Evolutionary conservation across 225 moss, liverwort and hornwort species (phyloP).

Genomic region (Polytrichum commune): DNA sequence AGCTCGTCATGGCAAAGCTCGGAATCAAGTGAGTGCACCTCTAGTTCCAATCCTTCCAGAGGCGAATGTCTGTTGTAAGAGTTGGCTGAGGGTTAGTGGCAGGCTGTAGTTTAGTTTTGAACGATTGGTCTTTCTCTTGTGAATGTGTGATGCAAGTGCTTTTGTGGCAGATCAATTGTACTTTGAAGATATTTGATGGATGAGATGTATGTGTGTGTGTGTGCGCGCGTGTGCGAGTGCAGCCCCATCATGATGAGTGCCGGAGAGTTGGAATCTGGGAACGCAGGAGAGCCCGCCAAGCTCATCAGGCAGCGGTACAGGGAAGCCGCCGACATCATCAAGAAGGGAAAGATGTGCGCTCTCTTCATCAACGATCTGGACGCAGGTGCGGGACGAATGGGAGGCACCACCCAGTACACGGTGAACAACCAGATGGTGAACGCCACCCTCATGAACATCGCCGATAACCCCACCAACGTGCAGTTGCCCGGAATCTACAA

Average conservation of each 20-base stretch:
- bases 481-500: constrained; percentile 88
- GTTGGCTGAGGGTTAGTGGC: too few species aligned
- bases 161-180: too few species aligned
- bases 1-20: constrained; percentile 85
- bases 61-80: too few species aligned
- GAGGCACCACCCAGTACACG: constrained; percentile 92
- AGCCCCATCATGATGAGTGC: constrained; percentile 97
- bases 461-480: constrained; percentile 84
- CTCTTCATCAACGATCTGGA: constrained; percentile 99
- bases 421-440: constrained; percentile 99
- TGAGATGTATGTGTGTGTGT: neutral
- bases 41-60: neutral
- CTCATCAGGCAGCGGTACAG: constrained; percentile 93
- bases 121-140: too few species aligned
- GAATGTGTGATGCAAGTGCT: too few species aligned
- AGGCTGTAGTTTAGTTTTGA: too few species aligned
- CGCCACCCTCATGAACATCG: constrained; percentile 98
- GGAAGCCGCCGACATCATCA: constrained; percentile 88
- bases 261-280: constrained; percentile 98
- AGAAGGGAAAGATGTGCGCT: constrained; percentile 96
- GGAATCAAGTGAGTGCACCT: constrained; percentile 62
- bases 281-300: constrained; percentile 96
- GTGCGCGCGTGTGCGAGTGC: neutral
- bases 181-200: neutral
- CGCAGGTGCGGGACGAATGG: constrained; percentile 96